Base-by-base conservation (phyloP, 352 stramenopile genomes). In the Pythium scleroteichum region DNA sequence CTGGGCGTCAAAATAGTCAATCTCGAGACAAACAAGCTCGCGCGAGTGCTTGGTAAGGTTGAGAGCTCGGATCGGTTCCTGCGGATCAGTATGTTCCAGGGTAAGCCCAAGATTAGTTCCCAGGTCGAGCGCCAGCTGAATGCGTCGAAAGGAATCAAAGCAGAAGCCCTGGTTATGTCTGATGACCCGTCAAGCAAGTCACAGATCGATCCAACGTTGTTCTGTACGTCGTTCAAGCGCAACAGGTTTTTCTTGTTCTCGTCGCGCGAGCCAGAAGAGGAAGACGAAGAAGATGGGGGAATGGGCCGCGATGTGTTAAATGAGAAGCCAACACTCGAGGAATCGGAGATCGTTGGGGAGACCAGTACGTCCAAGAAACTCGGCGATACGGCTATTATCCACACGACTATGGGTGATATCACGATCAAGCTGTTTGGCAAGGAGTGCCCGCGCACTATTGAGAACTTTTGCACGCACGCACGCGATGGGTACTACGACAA, bases 371-470 rank as follows among this genome's bases (percentile, higher is more conserved):
- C 73, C 22, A 87, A 92, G 54, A 71, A 84, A 4, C 59, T 87
- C 38, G 76, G 81, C 39, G 75, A 94, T 33, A 78, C 92, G 69
- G 89, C 87, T 13, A 90, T 99, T 19, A 56, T 99, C 17, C 96
- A 98, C 57, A 99, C 98, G 23, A 99, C 95, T 9, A 97, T 98
- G 86, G 98, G 98, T 12, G 98, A 99, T 69, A 98, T 99, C 69
- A 90, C 91, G 33, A 86, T 99, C 53, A 97, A 98, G 62, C 74
- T 99, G 14, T 99, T 99, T 68, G 70, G 79, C 17, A 94, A 98
- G 52, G 94, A 99, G 68, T 97, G 91, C 55, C 92, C 90, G 2
- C 86, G 85, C 63, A 99, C 96, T 3, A 87, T 99, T 32, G 95
- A 99, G 73, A 99, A 99, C 70, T 99, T 99, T 64, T 96, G 87